phyloP scores from a whole-genome alignment of 1,284 basidiomycete genomes.

The Hymenochaete sp. region DNA sequence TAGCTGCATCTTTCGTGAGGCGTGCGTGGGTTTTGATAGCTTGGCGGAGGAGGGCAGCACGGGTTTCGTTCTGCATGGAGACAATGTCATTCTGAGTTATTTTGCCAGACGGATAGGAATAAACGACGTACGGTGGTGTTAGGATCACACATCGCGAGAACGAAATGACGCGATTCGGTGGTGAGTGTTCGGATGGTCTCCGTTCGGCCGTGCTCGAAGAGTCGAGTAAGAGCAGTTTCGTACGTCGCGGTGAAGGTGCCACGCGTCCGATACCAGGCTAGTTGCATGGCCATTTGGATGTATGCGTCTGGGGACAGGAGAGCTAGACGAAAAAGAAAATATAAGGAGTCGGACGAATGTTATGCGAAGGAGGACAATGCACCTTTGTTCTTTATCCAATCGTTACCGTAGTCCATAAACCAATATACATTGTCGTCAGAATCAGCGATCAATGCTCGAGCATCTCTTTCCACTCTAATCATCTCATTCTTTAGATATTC shows the following conservation, averaged over 20 bases:
- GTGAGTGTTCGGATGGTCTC: constrained; percentile 85
- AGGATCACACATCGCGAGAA: constrained; percentile 66
- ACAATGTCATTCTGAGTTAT: neutral
- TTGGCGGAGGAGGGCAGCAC: constrained; percentile 49
- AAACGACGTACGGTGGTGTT: constrained; percentile 35
- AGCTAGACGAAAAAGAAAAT: constrained; percentile 32
- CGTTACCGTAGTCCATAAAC: constrained; percentile 80
- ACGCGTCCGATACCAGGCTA: constrained; percentile 83
- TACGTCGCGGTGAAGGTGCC: constrained; percentile 84
- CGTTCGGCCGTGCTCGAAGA: constrained; percentile 86
- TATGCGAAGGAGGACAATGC: constrained; percentile 23
- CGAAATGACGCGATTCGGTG: constrained; percentile 70
- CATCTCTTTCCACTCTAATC: constrained; percentile 48
- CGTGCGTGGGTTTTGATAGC: constrained; percentile 71
- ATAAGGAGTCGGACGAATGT: neutral
- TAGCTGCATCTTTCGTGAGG: constrained; percentile 74
- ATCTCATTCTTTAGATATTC: constrained; percentile 53
- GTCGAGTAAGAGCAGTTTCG: constrained; percentile 89
- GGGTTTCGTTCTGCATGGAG: constrained; percentile 31
- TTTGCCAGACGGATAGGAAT: neutral
- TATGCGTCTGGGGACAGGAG: constrained; percentile 83
- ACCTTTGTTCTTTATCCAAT: constrained; percentile 86
- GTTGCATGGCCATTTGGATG: constrained; percentile 89
- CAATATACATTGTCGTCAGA: constrained; percentile 82
- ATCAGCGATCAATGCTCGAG: constrained; percentile 57